A percentile compares a stretch with the other conserved stretches of the same genome.
Conservation (phyloP, 2,329 filamentous ascomycete genomes). For the Epichloe aotearoae region DNA sequence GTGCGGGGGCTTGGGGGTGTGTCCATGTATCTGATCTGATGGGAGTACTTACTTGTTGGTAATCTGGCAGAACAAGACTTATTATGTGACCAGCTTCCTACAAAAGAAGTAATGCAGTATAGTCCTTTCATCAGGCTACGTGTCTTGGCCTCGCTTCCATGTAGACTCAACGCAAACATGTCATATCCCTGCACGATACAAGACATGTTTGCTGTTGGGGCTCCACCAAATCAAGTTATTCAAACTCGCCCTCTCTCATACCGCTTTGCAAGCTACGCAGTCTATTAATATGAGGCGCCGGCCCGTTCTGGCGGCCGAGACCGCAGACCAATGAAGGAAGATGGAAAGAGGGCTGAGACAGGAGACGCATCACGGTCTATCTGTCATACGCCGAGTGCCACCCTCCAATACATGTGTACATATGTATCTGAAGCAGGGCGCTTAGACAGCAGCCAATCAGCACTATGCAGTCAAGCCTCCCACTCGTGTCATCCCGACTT, state of each 20-base stretch:
- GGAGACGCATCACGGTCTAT: background rate
- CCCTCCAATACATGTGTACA: no score
- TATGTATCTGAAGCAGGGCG: background rate
- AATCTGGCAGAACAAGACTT: background rate
- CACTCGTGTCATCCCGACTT: background rate
- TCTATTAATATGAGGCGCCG: conserved; percentile 1
- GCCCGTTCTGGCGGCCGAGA: background rate
- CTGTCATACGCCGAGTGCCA: no score
- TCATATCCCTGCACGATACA: no score
- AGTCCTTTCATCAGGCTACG: background rate
- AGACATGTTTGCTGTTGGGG: no score
- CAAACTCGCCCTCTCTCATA: no score
- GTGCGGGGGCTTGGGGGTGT: background rate
- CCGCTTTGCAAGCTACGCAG: background rate
- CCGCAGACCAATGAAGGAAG: background rate
- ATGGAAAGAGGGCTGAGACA: background rate
- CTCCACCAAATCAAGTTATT: no score
- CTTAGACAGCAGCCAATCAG: conserved; percentile 4
- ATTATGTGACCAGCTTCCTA: background rate
- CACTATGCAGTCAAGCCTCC: background rate
- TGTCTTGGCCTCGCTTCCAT: background rate
- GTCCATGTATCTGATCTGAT: no score
- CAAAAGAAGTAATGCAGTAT: background rate
- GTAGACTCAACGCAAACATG: no score
- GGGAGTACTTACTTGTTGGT: no score